Evolutionary conservation across 306 rosid genomes (phyloP).

Genomic region (Sicyos baderoa): DNA sequence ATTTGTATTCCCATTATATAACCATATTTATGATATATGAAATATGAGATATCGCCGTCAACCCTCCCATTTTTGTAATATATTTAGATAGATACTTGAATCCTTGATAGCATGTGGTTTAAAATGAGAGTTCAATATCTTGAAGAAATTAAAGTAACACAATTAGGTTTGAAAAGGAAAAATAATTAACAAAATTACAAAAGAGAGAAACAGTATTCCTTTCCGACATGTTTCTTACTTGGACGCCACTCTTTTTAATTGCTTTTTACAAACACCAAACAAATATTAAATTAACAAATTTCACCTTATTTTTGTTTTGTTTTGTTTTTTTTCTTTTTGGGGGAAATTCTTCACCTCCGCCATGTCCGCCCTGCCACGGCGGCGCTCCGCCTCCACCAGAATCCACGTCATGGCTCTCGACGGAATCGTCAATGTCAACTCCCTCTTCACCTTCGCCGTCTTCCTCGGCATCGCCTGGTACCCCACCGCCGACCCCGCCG

Average conservation of each 20-base stretch:
- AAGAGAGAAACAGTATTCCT: neutral
- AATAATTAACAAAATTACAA: too few relatives aligned
- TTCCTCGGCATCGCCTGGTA: constrained; percentile 68
- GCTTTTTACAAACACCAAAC: neutral
- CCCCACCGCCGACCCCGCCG: constrained; percentile 35
- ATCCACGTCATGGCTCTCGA: constrained; percentile 81
- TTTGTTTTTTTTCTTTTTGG: neutral
- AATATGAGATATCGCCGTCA: too few relatives aligned
- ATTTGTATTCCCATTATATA: too few relatives aligned
- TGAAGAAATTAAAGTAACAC: too few relatives aligned
- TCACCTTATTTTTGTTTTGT: neutral
- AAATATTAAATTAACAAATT: neutral
- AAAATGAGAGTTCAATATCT: too few relatives aligned
- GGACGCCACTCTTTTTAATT: constrained; percentile 12
- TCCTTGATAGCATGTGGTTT: too few relatives aligned
- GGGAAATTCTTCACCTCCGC: neutral
- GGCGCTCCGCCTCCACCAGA: constrained; percentile 35
- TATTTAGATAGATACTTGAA: too few relatives aligned
- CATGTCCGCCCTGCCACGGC: constrained; percentile 42
- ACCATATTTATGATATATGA: too few relatives aligned
- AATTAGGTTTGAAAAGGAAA: too few relatives aligned
- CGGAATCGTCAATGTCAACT: constrained; percentile 71
- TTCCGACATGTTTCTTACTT: constrained; percentile 11
- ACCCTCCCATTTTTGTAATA: too few relatives aligned
- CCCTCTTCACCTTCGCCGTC: constrained; percentile 76